Conservation (phyloP, 2,329 filamentous ascomycete species). For the Thielaviopsis euricoi region DNA sequence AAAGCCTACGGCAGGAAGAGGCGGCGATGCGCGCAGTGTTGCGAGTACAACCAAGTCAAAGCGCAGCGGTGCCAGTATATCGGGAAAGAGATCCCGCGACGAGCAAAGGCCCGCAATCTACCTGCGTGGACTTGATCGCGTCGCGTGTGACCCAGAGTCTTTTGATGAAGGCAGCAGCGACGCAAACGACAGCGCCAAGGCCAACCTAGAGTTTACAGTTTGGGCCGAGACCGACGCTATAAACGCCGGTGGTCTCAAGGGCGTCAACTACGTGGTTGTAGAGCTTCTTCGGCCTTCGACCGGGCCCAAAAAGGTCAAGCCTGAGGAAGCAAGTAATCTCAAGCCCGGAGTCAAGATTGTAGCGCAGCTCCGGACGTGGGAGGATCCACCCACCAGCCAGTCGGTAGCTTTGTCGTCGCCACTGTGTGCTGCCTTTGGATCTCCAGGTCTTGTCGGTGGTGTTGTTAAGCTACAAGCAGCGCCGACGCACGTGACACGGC, state of each 20-base stretch:
- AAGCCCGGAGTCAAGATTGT: slow-evolving; percentile 48
- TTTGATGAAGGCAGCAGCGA: no score
- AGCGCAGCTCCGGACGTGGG: slow-evolving; percentile 62
- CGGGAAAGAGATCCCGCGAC: slow-evolving; percentile 43
- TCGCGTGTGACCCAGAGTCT: slow-evolving; percentile 38
- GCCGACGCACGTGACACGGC: slow-evolving; percentile 48
- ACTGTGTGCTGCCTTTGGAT: slow-evolving; percentile 58
- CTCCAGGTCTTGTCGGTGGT: slow-evolving; percentile 61
- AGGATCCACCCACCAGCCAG: slow-evolving; percentile 69
- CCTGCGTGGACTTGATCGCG: slow-evolving; percentile 61
- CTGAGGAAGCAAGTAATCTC: slow-evolving; percentile 45
- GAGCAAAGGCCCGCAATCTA: slow-evolving; percentile 55
- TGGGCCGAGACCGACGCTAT: slow-evolving; percentile 76
- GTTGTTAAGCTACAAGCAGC: slow-evolving; percentile 79
- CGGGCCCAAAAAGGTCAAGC: slow-evolving; percentile 46
- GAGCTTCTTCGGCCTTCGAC: slow-evolving; percentile 74
- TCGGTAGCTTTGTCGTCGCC: slow-evolving; percentile 64
- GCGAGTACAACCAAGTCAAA: slow-evolving; percentile 66
- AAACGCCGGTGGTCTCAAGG: slow-evolving; percentile 53
- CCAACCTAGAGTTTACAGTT: slow-evolving; percentile 45
- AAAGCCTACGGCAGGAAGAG: slow-evolving; percentile 30
- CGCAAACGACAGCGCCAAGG: slow-evolving; percentile 39
- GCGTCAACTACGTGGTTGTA: slow-evolving; percentile 63
- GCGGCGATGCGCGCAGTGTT: slow-evolving; percentile 58
- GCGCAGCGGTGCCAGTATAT: slow-evolving; percentile 59